Evolutionary conservation across 2,329 filamentous ascomycete genomes (phyloP).

Genomic region (Tolypocladium amazonense): DNA sequence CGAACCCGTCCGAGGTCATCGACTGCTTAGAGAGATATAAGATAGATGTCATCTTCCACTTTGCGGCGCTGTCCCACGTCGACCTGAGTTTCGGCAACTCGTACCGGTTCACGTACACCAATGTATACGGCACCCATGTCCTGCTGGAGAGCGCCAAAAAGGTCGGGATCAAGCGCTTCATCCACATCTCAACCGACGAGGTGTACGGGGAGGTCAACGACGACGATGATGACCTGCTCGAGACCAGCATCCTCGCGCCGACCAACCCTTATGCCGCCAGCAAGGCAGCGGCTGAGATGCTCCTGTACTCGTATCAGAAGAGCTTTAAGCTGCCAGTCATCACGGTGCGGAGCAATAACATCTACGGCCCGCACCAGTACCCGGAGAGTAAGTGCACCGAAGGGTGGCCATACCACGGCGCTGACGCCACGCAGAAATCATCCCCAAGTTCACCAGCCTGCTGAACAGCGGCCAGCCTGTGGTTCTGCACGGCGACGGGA

Average conservation of each 20-base stretch:
- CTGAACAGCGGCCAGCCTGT: constrained; percentile 56
- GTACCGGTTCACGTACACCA: constrained; percentile 70
- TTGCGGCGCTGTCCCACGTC: constrained; percentile 78
- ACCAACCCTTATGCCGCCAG: constrained; percentile 76
- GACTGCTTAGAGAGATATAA: constrained; percentile 59
- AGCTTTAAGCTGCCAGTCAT: constrained; percentile 73
- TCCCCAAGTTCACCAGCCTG: constrained; percentile 70
- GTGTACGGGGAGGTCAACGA: constrained; percentile 73
- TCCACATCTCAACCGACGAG: constrained; percentile 78
- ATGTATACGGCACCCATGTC: constrained; percentile 77
- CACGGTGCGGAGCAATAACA: constrained; percentile 74
- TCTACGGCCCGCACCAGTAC: constrained; percentile 77
- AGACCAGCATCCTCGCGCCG: constrained; percentile 64
- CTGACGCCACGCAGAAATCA: constrained; percentile 50
- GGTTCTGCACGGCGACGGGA: constrained; percentile 67
- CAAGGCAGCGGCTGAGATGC: constrained; percentile 76
- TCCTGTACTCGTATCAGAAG: constrained; percentile 78
- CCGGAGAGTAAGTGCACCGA: constrained; percentile 55
- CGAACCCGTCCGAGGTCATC: constrained; percentile 57
- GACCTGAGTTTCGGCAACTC: constrained; percentile 76
- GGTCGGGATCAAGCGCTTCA: constrained; percentile 59
- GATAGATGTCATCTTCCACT: constrained; percentile 74
- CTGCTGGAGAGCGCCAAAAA: constrained; percentile 68
- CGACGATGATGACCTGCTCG: constrained; percentile 59
- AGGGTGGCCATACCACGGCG: not conserved